These are phyloP conservation scores for Torulaspora microellipsoides DNA, from an alignment of 805 yeast genomes.

Conservation along the genomic window DNA sequence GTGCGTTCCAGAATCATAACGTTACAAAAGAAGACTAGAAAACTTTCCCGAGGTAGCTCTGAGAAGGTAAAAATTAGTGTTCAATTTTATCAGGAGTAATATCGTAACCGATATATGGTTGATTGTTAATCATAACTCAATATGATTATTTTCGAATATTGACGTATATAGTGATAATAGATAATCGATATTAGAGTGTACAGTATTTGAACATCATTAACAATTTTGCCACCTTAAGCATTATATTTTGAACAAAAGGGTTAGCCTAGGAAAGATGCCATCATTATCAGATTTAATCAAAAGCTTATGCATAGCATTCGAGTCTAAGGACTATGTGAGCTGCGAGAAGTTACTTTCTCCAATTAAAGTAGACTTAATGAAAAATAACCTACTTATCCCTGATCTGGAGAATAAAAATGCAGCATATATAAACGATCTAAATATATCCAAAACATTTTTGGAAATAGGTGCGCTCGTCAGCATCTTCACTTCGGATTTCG, in stretches of 20 bases:
- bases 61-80: constrained; percentile 52
- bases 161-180: constrained; percentile 1
- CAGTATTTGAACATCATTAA: background rate
- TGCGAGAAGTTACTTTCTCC: constrained; percentile 63
- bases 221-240: constrained; percentile 11
- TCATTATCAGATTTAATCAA: constrained; percentile 66
- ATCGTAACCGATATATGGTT: background rate
- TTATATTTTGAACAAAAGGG: background rate
- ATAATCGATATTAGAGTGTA: background rate
- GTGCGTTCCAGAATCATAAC: constrained; percentile 55
- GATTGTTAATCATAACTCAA: too few relatives aligned
- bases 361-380: constrained; percentile 74
- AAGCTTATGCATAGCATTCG: constrained; percentile 62
- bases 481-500: constrained; percentile 57
- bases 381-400: constrained; percentile 74
- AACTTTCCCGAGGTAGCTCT: constrained; percentile 46
- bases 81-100: constrained; percentile 36
- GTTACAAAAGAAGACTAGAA: constrained; percentile 56
- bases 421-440: constrained; percentile 55
- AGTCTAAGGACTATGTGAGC: constrained; percentile 52
- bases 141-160: background rate
- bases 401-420: constrained; percentile 33
- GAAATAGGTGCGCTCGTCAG: constrained; percentile 86
- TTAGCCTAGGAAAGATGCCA: constrained; percentile 25
- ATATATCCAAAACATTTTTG: constrained; percentile 73